Base-by-base conservation (phyloP, 352 stramenopile genomes). In the Phytophthora capsici region DNA sequence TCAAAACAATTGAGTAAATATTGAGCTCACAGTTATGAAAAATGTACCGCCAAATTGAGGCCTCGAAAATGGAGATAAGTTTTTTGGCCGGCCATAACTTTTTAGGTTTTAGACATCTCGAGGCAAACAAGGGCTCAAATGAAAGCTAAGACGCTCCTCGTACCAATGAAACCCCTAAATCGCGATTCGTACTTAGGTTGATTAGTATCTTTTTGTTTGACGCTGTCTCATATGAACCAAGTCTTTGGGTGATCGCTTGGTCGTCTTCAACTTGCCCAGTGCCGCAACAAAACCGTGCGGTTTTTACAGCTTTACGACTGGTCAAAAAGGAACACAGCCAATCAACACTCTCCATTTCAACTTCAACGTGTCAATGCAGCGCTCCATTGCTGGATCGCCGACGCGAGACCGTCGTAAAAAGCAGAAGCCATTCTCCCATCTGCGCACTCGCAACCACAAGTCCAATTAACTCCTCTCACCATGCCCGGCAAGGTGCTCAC, bases 401-500 rank as follows among this genome's bases (percentile, higher is more conserved):
- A 28, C 16, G 10, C n/a, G 14, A 20, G 13, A 30, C 41, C 23
- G 41, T 32, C 41, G 20, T 23, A 22, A n/a, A n/a, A n/a, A 30
- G 26, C 26, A 30, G 26, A 30, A 34, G 26, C 26, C 40, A 60
- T 52, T 60, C 14, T 12, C 44, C 19, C 26, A 45, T 26, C 37
- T 32, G 28, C 36, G 20, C 19, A 28, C 44, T 56, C 13, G 23
- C 36, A 23, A 57, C 43, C 16, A 36, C 36, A 37, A n/a, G 6
- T 34, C 28, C 28, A 34, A 34, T 34, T 34, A 52, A 20, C 44
- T 4, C 19, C 22, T 61, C 9, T 23, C 14, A 51, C 44, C 13
- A 53, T 50, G 32, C 20, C 43, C 43, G n/a, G 14, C 51, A 49
- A 50, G 30, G 51, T 58, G 10, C 37, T 58, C 43, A 69, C 51